phyloP scores from a whole-genome alignment of 495 filamentous ascomycete species.

The Platismatia glauca region DNA sequence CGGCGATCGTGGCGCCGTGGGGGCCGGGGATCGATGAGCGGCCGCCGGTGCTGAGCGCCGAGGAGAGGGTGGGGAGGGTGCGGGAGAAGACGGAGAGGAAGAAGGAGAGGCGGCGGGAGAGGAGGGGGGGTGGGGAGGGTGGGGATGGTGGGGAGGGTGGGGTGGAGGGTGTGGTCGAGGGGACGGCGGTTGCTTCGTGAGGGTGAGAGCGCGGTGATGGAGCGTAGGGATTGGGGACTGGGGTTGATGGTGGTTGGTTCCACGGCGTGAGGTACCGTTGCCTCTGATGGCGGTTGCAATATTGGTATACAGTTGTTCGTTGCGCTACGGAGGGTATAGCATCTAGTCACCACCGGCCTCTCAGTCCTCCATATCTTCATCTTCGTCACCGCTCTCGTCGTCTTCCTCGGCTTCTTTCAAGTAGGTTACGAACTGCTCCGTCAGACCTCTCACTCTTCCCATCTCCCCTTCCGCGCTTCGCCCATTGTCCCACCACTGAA shows the following conservation, averaged over 20 bases:
- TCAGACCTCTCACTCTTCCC: constrained; percentile 59
- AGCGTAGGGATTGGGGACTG: background rate
- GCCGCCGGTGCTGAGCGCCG: constrained; percentile 45
- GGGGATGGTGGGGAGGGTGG: constrained; percentile 23
- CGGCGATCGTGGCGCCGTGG: constrained; percentile 56
- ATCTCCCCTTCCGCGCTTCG: constrained; percentile 56
- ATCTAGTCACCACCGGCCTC: background rate
- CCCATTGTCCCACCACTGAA: constrained; percentile 79
- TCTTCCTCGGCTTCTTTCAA: constrained; percentile 75
- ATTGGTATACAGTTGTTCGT: background rate
- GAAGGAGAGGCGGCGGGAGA: constrained; percentile 28
- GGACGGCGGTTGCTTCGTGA: constrained; percentile 8
- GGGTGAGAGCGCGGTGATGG: background rate
- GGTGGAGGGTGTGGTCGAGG: constrained; percentile 11
- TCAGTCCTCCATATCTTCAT: constrained; percentile 23
- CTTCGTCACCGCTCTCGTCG: constrained; percentile 62
- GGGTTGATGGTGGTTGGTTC: background rate
- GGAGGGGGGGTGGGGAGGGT: constrained; percentile 28
- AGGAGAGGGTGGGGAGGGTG: constrained; percentile 40
- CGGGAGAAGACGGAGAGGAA: constrained; percentile 28
- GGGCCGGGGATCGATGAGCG: constrained; percentile 48
- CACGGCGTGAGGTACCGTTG: background rate
- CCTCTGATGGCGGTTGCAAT: background rate
- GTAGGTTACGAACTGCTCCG: constrained; percentile 75
- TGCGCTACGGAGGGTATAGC: background rate